Evolutionary conservation across 2,329 filamentous ascomycete genomes (phyloP), one percentile per base, ranked within the genome.

Genomic region (Fusarium xylarioides): DNA sequence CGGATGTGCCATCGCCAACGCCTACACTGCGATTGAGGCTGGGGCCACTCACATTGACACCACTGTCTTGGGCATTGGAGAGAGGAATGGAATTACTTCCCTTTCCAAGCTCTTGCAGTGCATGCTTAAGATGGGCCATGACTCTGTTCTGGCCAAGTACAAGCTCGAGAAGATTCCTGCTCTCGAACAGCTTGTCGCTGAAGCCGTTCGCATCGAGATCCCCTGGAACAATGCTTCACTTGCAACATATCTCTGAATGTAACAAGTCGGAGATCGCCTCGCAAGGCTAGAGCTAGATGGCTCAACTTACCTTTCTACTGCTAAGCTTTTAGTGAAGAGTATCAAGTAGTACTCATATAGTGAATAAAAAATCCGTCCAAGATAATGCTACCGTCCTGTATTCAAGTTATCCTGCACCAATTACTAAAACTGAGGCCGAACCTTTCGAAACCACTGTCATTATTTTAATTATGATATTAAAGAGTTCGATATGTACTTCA

Each of bases 141-240:
- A 96, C 70, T 97, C 97, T 82, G 93, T 96, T 79, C 91, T 91
- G 85, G 84, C 86, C 88, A 97, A 97, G 89, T 97, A 97, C 87
- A 94, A 94, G 84, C 89, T 97, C 64, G 89, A 94, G 83, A 95
- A 94, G 90, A 89, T 97, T 83, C 95, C 96, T 90, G 92, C 93
- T 68, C 89, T 95, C 68, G 94, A 97, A 84, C 92, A 95, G 78
- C 85, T 96, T 55, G 94, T 97, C 58, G 93, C 94, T 75, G 90
- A 94, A 79, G 90, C 91, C 66, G 70, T 71, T 10, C 30, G 46
- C 21, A 28, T 70, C 8, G 42, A 70, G 55, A 62, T 71, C 35
- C 68, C 68, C 30, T 71, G 68, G 68, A 66, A 71, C 50, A 71
- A 62, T 42, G 63, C 68, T 63, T 56, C 54, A 21, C 50, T 66